A percentile compares a stretch with the other conserved stretches of the same genome.
These are phyloP conservation scores for Diplosphaera chodatii DNA, from an alignment of 139 green algal species.

Conservation along the genomic window DNA sequence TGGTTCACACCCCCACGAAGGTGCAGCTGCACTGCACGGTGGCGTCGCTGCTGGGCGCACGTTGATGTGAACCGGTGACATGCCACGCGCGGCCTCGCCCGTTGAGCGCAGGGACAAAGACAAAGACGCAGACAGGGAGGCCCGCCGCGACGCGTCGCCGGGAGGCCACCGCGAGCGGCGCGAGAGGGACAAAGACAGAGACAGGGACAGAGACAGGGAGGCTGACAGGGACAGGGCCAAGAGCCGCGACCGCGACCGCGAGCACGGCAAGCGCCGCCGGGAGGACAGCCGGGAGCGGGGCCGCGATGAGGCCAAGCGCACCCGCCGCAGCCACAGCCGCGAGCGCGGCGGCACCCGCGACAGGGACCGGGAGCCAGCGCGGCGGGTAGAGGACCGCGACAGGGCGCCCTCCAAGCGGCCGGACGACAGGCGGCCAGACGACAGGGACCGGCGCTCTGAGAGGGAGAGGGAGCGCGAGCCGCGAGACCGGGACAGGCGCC, in stretches of 20 bases:
- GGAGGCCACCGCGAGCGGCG: neutral
- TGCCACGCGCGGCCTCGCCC: neutral
- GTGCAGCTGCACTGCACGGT: too few relatives aligned
- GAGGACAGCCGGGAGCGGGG: constrained; percentile 12
- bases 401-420: too few relatives aligned
- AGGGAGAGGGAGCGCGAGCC: constrained; percentile 10
- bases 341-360: constrained; percentile 5
- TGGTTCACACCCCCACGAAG: too few relatives aligned
- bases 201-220: constrained; percentile 3
- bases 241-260: neutral
- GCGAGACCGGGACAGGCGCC: neutral
- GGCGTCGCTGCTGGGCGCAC: too few relatives aligned
- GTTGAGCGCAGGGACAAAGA: neutral
- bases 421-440: too few relatives aligned
- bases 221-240: neutral
- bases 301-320: neutral
- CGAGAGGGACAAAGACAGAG: neutral
- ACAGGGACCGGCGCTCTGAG: neutral
- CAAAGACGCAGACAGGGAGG: neutral
- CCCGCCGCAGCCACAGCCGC: constrained; percentile 1
- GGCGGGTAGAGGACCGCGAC: too few relatives aligned
- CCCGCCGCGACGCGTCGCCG: too few relatives aligned
- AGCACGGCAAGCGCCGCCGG: constrained; percentile 1
- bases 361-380: too few relatives aligned
- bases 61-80: neutral